Percentiles rank a stretch among this genome's conserved stretches.
phyloP scores from a whole-genome alignment of 805 yeast species.

The Saccharomycopsis fodiens region DNA sequence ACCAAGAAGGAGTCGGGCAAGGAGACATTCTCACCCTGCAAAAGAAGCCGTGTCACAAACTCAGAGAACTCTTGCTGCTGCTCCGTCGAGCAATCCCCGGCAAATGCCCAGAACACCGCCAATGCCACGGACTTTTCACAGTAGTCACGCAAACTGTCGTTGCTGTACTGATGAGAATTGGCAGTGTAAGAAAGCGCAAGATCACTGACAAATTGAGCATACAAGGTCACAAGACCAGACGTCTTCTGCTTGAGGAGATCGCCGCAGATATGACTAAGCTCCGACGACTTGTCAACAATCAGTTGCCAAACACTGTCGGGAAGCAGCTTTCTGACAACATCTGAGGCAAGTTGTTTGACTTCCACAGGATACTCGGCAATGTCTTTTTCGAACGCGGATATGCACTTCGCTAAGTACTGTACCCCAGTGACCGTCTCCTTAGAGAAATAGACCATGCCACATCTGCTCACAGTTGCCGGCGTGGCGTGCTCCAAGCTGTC shows the following conservation, averaged over 20 bases:
- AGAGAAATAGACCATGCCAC: slow-evolving; percentile 83
- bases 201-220: slow-evolving; percentile 30
- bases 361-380: neutral
- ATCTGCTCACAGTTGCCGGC: slow-evolving; percentile 86
- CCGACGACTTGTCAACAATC: slow-evolving; percentile 25
- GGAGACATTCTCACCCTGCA: slow-evolving; percentile 15
- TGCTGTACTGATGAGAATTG: slow-evolving; percentile 24
- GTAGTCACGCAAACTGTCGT: slow-evolving; percentile 26
- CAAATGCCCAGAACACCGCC: slow-evolving; percentile 26
- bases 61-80: slow-evolving; percentile 27
- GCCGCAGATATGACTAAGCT: slow-evolving; percentile 45
- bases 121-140: slow-evolving; percentile 30
- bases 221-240: slow-evolving; percentile 33
- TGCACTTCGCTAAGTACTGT: slow-evolving; percentile 4
- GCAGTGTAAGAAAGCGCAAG: slow-evolving; percentile 23
- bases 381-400: neutral
- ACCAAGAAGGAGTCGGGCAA: slow-evolving; percentile 38
- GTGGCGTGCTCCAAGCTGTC: slow-evolving; percentile 62
- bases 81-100: slow-evolving; percentile 31
- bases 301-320: slow-evolving; percentile 18
- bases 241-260: slow-evolving; percentile 32
- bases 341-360: slow-evolving; percentile 2
- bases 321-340: neutral
- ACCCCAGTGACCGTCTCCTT: slow-evolving; percentile 22
- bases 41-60: slow-evolving; percentile 1